Evolutionary conservation across 176 grass and related monocot species (phyloP), one percentile per base, ranked within the genome.

Genomic region (Carex parvula): DNA sequence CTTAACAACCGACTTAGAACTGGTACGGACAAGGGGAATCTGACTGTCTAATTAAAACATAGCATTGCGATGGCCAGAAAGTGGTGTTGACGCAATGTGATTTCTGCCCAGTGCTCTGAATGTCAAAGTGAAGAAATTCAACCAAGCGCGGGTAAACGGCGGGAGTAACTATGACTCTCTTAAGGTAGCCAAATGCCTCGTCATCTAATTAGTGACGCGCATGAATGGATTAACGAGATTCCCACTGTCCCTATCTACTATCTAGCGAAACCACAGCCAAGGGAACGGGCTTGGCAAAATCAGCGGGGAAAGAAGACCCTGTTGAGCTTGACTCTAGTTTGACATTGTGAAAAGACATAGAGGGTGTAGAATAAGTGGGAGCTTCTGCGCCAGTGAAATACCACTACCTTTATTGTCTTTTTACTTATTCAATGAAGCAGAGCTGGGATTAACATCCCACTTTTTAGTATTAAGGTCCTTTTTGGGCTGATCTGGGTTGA

Each of bases 151-250:
- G 86, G 86, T 88, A 84, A 88, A 88, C 59, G 69, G 69, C 80
- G 42, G 70, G 86, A 84, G 86, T 88, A 88, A 88, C 86, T 88
- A 88, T 88, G 86, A 84, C 80, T 88, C 80, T 88, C 86, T 88
- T 84, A 88, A 84, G 86, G 80, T 88, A 88, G 86, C 80, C 86
- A 88, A 88, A 88, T 88, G 86, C 80, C 61, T 64, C 74, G 50
- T 86, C 84, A 86, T 86, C 62, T 86, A 86, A 86, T 86, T 88
- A 84, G 81, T 88, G 81, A 88, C 60, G 56, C 60, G 60, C 86
- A 83, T 91, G 89, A 91, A 91, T 91, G 86, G 85, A 91, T 85
- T 91, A 91, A 91, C 70, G 54, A 88, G 81, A 89, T 85, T 89
- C 75, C 81, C 55, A 83, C 86, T 83, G 22, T 83, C 79, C 54